Evolutionary conservation across 176 grass and related monocot genomes (phyloP).

Genomic region (Otatea glauca): DNA sequence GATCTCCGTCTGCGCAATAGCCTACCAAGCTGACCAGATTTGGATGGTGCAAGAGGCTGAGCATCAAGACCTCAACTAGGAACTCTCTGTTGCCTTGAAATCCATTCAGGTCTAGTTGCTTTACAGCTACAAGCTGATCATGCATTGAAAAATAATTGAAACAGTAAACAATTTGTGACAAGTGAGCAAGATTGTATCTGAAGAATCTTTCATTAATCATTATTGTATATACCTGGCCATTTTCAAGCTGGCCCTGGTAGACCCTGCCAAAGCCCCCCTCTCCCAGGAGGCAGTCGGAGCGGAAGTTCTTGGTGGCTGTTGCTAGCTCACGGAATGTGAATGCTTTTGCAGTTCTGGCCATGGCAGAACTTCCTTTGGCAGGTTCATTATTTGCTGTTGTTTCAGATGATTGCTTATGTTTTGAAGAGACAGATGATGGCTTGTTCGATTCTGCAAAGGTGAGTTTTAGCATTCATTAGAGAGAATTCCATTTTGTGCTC

Average conservation of each 20-base stretch:
- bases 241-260: constrained; percentile 74
- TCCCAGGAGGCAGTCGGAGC: constrained; percentile 63
- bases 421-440: constrained; percentile 8
- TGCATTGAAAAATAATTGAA: constrained; percentile 25
- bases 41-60: constrained; percentile 79
- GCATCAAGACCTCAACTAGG: constrained; percentile 80
- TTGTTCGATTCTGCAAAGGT: constrained; percentile 44
- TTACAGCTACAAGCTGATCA: constrained; percentile 78
- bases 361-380: constrained; percentile 40
- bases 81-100: constrained; percentile 86
- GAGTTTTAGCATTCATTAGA: constrained; percentile 34
- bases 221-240: constrained; percentile 65
- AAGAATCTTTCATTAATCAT: neutral
- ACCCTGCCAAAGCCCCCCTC: constrained; percentile 95
- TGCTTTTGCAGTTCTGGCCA: constrained; percentile 52
- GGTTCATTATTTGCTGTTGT: constrained; percentile 40
- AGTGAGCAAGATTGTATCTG: neutral
- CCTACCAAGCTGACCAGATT: constrained; percentile 89
- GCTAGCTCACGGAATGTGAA: constrained; percentile 88
- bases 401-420: constrained; percentile 47
- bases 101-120: constrained; percentile 82
- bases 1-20: constrained; percentile 86
- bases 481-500: constrained; percentile 1
- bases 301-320: constrained; percentile 72
- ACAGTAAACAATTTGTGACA: neutral